Base-by-base conservation (phyloP, 495 filamentous ascomycete species). In the Podospora tetraspora region DNA sequence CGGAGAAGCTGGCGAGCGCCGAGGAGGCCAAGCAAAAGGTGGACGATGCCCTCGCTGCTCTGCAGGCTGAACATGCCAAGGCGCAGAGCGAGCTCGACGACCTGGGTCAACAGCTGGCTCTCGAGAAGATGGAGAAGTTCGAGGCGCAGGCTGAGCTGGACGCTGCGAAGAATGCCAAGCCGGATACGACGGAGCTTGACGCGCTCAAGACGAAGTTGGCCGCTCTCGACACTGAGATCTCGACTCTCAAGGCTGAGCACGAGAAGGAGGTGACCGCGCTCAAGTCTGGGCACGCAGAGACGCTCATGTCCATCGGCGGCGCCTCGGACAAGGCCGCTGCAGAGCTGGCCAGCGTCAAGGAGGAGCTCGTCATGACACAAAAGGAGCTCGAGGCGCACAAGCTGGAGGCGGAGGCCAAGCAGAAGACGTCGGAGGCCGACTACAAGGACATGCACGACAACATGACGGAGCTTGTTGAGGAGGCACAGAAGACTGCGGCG, bases 381-480 rank as follows among this genome's bases (percentile, higher is more conserved):
- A 81, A 84, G 69, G 81, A 84, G 43, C 73, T 84, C 1, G 80
- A 84, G 63, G 79, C 80, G n/a, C 73, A 77, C 67, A 76, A 75
- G 76, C 74, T 78, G 11, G 79, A 80, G 59, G 74, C 76, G 29
- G 76, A 80, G 22, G 77, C 78, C 12, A 81, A 78, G 69, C 67
- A 76, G 25, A 81, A 83, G 77, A 84, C 79, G 23, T 78, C 81
- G 23, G 75, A 81, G 74, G 78, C 82, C 25, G 85, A 87, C 71
- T 86, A 84, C 74, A 81, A 84, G 70, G 82, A 84, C 66, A 82
- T 86, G 82, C 83, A 87, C 66, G 83, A 85, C 24, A 84, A 81
- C 66, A 74, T 86, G 76, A 81, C 79, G 10, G 70, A 78, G 69
- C 74, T 84, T 61, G 78, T 82, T 7, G 81, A 84, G 69, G 83